Base-by-base conservation (phyloP, 768 basidiomycete genomes). In the Epithele typhae region DNA sequence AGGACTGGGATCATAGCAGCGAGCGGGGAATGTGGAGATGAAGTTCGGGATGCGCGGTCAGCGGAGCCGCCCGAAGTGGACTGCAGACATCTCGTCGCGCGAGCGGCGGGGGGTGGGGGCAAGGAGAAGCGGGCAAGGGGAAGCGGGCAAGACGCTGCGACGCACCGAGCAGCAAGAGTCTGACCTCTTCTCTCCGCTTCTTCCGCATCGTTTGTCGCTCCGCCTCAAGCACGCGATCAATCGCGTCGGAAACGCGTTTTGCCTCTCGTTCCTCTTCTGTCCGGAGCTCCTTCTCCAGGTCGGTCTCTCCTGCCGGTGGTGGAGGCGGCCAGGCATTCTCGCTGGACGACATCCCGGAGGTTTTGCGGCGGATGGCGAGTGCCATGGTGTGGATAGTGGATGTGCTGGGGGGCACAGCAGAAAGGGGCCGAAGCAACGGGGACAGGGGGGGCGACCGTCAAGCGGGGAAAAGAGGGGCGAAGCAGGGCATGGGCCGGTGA, bases 81-180 rank as follows among this genome's bases (percentile, higher is more conserved):
- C 9, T 32, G 30, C 30, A 32, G 9, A 32, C 30, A 32, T n/a
- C n/a, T 32, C 21, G 5, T 38, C 19, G 21, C 10, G 24, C 21
- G 27, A 40, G 14, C 25, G 12, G 8, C 10, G 21, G 23, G 32
- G 18, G 12, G 39, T 33, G 39, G 22, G 4, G 8, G 35, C n/a
- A 36, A 14, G 32, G 44, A 35, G 24, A 18, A 17, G 37, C 30
- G 37, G 37, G 27, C n/a, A n/a, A n/a, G n/a, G n/a, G n/a, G n/a
- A n/a, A n/a, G n/a, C n/a, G n/a, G n/a, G n/a, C n/a, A n/a, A 4
- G 32, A 21, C 23, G 24, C 10, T 40, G 14, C 27, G 48, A 18
- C 76, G 39, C 36, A 81, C 81, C 82, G 32, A 83, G 68, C 34
- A 84, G 66, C 19, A 84, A 66, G 14, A 82, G 70, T 59, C 76